Evolutionary conservation across 108 stramenopile species (phyloP).

Genomic region (Cylindrotheca closterium): DNA sequence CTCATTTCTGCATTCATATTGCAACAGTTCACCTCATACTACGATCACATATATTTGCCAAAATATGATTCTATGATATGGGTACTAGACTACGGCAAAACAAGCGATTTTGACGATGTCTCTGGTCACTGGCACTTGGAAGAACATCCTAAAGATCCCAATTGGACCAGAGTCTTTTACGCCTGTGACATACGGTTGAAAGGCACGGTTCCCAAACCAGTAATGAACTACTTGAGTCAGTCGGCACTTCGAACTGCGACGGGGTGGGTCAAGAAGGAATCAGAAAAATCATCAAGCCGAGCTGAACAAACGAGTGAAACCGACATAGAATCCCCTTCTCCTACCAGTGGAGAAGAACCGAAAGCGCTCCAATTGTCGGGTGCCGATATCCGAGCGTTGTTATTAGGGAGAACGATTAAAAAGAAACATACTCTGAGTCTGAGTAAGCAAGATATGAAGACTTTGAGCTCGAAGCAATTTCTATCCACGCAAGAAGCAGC

Average conservation of each 20-base stretch:
- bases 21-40: slow-evolving; percentile 52
- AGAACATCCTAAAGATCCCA: slow-evolving; percentile 46
- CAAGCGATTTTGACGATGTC: slow-evolving; percentile 72
- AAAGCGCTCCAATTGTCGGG: background rate
- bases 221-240: slow-evolving; percentile 67
- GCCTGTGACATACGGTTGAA: slow-evolving; percentile 67
- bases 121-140: slow-evolving; percentile 74
- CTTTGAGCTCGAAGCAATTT: background rate
- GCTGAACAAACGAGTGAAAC: slow-evolving; percentile 12
- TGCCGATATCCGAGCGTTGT: background rate
- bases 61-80: slow-evolving; percentile 52
- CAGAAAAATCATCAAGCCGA: slow-evolving; percentile 57
- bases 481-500: background rate
- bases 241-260: slow-evolving; percentile 65
- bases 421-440: background rate
- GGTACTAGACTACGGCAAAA: slow-evolving; percentile 74
- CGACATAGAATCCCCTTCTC: slow-evolving; percentile 1
- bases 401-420: background rate
- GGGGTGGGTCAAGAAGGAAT: slow-evolving; percentile 75
- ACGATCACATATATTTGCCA: slow-evolving; percentile 52
- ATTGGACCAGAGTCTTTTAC: slow-evolving; percentile 69
- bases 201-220: slow-evolving; percentile 51
- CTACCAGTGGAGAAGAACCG: background rate
- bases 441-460: background rate
- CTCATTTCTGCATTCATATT: too few species aligned